Base-by-base conservation (phyloP, 2,329 filamentous ascomycete genomes). In the Capronia epimyces region DNA sequence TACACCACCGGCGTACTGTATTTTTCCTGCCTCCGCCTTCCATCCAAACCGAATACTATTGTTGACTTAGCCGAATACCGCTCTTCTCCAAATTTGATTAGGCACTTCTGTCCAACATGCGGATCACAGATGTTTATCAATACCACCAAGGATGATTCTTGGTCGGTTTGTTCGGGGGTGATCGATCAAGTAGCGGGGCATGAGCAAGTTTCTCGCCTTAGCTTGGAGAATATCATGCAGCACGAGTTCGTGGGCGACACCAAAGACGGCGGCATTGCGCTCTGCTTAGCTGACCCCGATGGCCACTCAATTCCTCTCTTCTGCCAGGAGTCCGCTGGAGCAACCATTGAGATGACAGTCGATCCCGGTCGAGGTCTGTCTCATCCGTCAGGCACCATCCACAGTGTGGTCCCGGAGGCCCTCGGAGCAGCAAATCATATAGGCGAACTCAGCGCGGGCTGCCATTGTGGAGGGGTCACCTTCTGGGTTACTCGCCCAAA, bases 401-500 rank as follows among this genome's bases (percentile, higher is more conserved):
- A 37, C 6, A 25, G 10, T 16, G 15, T 15, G 24, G 20, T 21
- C 5, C 27, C 43, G 10, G 36, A 29, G 7, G 25, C 2, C 16
- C 13, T 3, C 4, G n/a, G 40, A 29, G 12, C 13, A 7, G 24
- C 37, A 21, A 36, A 32, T n/a, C 20, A 16, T n/a, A 22, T 9
- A 40, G 18, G 32, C 29, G 24, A 46, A n/a, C 59, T 86, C 57
- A 62, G 15, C 16, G 60, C 50, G 16, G 25, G 36, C 13, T 62
- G 58, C 39, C 49, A 58, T 22, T 62, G 82, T 64, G 68, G 71
- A 5, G 75, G 71, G 1, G 71, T 86, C 8, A 63, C 71, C 8
- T 80, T 86, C 64, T 71, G 69, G 60, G 72, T 87, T 59, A 77
- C 76, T 9, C 75, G 74, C 2, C 83, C 83, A 0, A 70, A 76